These are phyloP conservation scores for Cladosporium sp. DNA, from an alignment of 2,329 filamentous ascomycete genomes.

Conservation along the genomic window DNA sequence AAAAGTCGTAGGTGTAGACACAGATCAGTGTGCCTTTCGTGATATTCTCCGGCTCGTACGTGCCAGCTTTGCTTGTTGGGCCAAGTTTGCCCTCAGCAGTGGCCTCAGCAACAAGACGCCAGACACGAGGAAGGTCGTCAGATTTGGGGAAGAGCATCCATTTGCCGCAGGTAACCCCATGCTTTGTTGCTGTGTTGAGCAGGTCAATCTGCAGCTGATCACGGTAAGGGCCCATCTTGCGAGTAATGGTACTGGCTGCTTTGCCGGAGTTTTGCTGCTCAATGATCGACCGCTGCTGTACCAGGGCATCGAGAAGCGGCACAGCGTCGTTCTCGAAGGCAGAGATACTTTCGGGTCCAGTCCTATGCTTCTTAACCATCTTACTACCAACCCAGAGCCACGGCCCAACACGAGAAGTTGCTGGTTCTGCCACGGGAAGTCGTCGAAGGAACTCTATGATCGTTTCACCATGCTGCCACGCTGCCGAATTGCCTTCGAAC, in stretches of 20 bases:
- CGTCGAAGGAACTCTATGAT: slow-evolving; percentile 62
- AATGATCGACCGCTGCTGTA: slow-evolving; percentile 44
- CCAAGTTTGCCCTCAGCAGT: slow-evolving; percentile 67
- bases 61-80: slow-evolving; percentile 66
- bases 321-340: slow-evolving; percentile 47
- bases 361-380: neutral
- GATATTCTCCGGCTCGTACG: slow-evolving; percentile 37
- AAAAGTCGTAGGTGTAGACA: slow-evolving; percentile 73
- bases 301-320: slow-evolving; percentile 50
- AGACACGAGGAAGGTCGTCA: slow-evolving; percentile 55
- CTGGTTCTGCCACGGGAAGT: slow-evolving; percentile 62
- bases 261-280: slow-evolving; percentile 48
- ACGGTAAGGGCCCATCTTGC: slow-evolving; percentile 38
- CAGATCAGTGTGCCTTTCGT: slow-evolving; percentile 58
- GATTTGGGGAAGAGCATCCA: slow-evolving; percentile 68
- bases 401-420: slow-evolving; percentile 40
- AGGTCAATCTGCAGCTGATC: slow-evolving; percentile 51
- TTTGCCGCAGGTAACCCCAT: slow-evolving; percentile 62
- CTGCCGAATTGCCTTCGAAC: slow-evolving; percentile 49
- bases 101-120: slow-evolving; percentile 62
- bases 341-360: neutral
- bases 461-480: slow-evolving; percentile 61
- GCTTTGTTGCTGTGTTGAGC: slow-evolving; percentile 54
- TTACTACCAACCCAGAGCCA: slow-evolving; percentile 66
- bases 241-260: slow-evolving; percentile 36